Conservation (phyloP, 2,329 filamentous ascomycete genomes). For the Ceratocystiopsis minuta region DNA sequence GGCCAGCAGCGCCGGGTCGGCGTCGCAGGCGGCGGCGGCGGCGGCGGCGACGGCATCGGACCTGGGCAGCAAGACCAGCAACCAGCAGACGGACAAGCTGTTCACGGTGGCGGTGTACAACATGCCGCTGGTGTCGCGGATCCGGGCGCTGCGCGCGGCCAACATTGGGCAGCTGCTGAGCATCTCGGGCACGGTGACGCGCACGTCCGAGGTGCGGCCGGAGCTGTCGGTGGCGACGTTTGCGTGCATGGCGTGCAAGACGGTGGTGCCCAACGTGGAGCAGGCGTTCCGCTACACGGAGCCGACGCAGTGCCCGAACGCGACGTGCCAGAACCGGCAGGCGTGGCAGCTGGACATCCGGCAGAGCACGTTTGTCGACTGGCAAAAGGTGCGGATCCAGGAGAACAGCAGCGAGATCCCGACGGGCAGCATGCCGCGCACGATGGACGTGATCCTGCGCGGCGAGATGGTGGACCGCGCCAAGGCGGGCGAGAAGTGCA, state of each 20-base stretch:
- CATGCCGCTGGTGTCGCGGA: slow-evolving; percentile 66
- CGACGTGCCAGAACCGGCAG: slow-evolving; percentile 67
- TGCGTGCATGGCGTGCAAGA: slow-evolving; percentile 72
- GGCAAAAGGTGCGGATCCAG: slow-evolving; percentile 96
- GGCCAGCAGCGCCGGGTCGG: slow-evolving; percentile 31
- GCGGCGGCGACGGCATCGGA: slow-evolving; percentile 46
- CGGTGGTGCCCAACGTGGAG: slow-evolving; percentile 75
- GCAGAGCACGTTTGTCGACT: slow-evolving; percentile 95
- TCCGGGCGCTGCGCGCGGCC: slow-evolving; percentile 68
- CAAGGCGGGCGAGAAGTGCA: slow-evolving; percentile 94
- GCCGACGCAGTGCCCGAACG: slow-evolving; percentile 85
- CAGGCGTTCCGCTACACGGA: slow-evolving; percentile 97
- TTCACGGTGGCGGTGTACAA: slow-evolving; percentile 92
- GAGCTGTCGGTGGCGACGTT: slow-evolving; percentile 89
- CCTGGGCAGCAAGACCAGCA: slow-evolving; percentile 56
- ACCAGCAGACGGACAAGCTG: slow-evolving; percentile 93
- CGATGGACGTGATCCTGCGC: slow-evolving; percentile 89
- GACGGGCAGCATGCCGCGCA: slow-evolving; percentile 94
- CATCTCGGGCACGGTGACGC: slow-evolving; percentile 89
- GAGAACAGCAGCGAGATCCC: slow-evolving; percentile 98
- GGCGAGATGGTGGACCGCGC: slow-evolving; percentile 96
- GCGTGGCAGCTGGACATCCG: slow-evolving; percentile 96
- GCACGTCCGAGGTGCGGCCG: slow-evolving; percentile 90
- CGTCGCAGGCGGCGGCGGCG: slow-evolving; percentile 37
- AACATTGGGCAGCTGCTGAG: slow-evolving; percentile 89